phyloP scores from a whole-genome alignment of 2,329 filamentous ascomycete species.

The Penicillium italicum region DNA sequence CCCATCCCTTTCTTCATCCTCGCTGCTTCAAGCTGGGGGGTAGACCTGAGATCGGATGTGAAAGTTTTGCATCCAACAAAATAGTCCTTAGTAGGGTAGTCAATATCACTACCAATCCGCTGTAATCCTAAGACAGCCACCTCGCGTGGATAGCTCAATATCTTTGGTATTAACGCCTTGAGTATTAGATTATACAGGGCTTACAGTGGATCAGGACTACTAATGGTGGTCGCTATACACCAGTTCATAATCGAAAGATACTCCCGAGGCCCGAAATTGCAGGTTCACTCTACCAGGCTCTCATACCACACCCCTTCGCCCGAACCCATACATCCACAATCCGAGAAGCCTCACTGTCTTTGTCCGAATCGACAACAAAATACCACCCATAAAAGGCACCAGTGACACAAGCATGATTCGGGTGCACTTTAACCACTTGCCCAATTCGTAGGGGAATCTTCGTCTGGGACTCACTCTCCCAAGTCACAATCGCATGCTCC shows the following conservation, averaged over 20 bases:
- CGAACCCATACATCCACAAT: constrained; percentile 73
- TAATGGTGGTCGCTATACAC: neutral
- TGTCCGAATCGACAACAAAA: constrained; percentile 64
- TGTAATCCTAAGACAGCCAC: too few relatives aligned
- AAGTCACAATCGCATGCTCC: constrained; percentile 71
- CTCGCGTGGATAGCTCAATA: too few relatives aligned
- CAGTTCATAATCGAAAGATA: neutral
- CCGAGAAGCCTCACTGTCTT: constrained; percentile 52
- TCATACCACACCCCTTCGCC: constrained; percentile 15
- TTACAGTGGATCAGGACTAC: neutral
- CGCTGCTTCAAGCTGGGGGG: too few relatives aligned
- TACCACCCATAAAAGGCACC: constrained; percentile 70
- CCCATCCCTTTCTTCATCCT: too few relatives aligned
- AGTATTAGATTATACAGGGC: neutral
- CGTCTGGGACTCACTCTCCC: constrained; percentile 44
- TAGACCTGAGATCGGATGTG: too few relatives aligned
- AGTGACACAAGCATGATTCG: constrained; percentile 77
- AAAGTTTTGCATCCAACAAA: too few relatives aligned
- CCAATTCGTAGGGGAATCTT: constrained; percentile 56
- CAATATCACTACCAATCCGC: too few relatives aligned
- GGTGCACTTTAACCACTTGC: constrained; percentile 67
- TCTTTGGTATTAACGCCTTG: too few relatives aligned
- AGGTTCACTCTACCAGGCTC: neutral
- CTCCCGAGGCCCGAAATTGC: neutral
- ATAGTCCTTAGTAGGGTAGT: too few relatives aligned